Percentiles rank a stretch among this genome's conserved stretches.
These are phyloP conservation scores for Alternaria hordeiaustralica DNA, from an alignment of 2,329 filamentous ascomycete genomes.

Conservation along the genomic window DNA sequence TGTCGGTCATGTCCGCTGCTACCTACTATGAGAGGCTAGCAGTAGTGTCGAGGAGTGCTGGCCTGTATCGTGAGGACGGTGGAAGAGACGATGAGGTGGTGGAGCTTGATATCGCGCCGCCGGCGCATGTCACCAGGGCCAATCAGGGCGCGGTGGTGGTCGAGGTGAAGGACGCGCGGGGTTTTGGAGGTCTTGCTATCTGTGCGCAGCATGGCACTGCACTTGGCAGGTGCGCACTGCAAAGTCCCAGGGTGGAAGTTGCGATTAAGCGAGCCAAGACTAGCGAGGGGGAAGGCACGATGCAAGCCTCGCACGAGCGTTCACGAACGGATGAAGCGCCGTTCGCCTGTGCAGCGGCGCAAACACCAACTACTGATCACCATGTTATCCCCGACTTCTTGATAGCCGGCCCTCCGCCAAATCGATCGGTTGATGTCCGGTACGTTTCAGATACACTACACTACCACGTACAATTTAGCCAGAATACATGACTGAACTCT, in stretches of 20 bases:
- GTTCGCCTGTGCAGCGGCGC: slow-evolving; percentile 8
- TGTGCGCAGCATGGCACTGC: neutral
- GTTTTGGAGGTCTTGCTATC: neutral
- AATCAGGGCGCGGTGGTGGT: neutral
- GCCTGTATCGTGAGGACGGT: neutral
- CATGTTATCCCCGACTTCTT: neutral
- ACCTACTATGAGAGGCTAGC: neutral
- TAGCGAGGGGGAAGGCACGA: neutral
- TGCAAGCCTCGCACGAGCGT: slow-evolving; percentile 9
- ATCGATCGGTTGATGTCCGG: slow-evolving; percentile 12
- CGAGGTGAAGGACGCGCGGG: neutral
- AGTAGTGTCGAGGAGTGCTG: neutral
- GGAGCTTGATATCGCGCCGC: neutral
- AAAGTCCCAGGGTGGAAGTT: neutral
- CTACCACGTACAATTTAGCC: slow-evolving; percentile 7
- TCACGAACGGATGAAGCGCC: slow-evolving; percentile 10
- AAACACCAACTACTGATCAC: slow-evolving; percentile 12
- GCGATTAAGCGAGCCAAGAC: slow-evolving; percentile 15
- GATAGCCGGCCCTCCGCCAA: neutral
- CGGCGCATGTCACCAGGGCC: neutral
- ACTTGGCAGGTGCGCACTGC: slow-evolving; percentile 10
- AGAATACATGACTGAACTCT: slow-evolving; percentile 10
- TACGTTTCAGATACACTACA: slow-evolving; percentile 14
- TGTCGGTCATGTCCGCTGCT: neutral
- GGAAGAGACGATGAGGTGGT: neutral